Evolutionary conservation across 208 protist species (phyloP).

Genomic region (Trypanosoma avium): DNA sequence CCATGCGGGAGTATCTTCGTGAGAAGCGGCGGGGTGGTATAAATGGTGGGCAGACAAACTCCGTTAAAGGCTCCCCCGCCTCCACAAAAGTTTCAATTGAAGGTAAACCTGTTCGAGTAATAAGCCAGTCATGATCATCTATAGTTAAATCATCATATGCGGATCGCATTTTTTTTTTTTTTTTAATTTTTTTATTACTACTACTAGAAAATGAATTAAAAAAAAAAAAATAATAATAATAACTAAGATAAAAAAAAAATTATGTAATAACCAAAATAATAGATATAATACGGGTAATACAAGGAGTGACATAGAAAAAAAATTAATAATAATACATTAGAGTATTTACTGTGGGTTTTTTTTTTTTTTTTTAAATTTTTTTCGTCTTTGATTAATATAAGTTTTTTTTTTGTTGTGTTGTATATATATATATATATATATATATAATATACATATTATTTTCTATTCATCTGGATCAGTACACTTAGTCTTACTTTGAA

Average conservation of each 20-base stretch:
- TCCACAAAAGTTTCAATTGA: conserved; percentile 17
- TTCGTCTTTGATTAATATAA: too few relatives aligned
- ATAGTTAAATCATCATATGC: not conserved
- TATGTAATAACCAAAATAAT: too few relatives aligned
- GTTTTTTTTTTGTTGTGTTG: too few relatives aligned
- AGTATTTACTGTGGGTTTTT: too few relatives aligned
- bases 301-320: too few relatives aligned
- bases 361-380: too few relatives aligned
- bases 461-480: conserved; percentile 47
- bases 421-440: too few relatives aligned
- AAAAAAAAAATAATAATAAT: not conserved
- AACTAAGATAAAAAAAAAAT: not conserved
- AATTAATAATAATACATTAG: too few relatives aligned
- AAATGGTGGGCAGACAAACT: conserved; percentile 54
- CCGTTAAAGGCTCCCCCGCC: conserved; percentile 20
- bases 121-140: conserved; percentile 32
- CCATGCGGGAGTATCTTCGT: conserved; percentile 33
- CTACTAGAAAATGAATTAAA: not conserved
- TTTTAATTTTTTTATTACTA: not conserved
- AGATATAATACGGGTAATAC: too few relatives aligned
- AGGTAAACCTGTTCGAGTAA: conserved; percentile 18
- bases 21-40: conserved; percentile 20
- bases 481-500: conserved; percentile 62
- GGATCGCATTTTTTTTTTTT: not conserved
- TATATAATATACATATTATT: not conserved